Conservation (phyloP, 2,329 filamentous ascomycete genomes). For the Ceratocystis alfenasii region DNA sequence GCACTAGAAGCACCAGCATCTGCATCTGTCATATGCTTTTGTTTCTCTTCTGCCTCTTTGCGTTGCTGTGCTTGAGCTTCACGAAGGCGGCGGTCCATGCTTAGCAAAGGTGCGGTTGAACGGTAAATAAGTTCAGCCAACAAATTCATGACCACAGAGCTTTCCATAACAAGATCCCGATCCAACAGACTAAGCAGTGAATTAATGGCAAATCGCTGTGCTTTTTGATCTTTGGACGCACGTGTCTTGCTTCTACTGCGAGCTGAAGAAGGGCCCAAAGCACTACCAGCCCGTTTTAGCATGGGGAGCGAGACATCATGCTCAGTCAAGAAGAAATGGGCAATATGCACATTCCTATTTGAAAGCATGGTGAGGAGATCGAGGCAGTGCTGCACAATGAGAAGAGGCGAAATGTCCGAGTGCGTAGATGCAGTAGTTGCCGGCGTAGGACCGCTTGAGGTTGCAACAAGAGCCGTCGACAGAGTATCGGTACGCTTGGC, state of each 20-base stretch:
- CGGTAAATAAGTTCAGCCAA: constrained; percentile 76
- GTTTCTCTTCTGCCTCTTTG: constrained; percentile 22
- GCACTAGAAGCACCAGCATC: constrained; percentile 8
- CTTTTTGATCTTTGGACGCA: constrained; percentile 74
- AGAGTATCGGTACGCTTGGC: constrained; percentile 64
- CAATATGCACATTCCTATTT: constrained; percentile 72
- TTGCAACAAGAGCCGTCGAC: constrained; percentile 34
- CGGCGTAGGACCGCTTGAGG: constrained; percentile 1
- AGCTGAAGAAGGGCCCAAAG: constrained; percentile 48
- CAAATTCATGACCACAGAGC: constrained; percentile 90
- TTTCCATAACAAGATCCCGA: constrained; percentile 92
- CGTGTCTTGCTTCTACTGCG: constrained; percentile 21
- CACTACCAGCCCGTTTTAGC: constrained; percentile 57
- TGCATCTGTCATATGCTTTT: constrained; percentile 16
- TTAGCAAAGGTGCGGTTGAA: constrained; percentile 75
- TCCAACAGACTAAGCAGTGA: constrained; percentile 78
- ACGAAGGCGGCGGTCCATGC: constrained; percentile 70
- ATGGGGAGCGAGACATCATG: constrained; percentile 65
- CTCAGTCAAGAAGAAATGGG: constrained; percentile 86
- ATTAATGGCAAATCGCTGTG: constrained; percentile 83
- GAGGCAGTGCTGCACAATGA: constrained; percentile 93
- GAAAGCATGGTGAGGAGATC: constrained; percentile 74
- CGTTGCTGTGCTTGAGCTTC: constrained; percentile 50
- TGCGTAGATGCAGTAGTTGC: constrained; percentile 39
- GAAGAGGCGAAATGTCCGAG: constrained; percentile 81